Conservation (phyloP, 2,329 filamentous ascomycete genomes). For the Exophiala dermatitidis region DNA sequence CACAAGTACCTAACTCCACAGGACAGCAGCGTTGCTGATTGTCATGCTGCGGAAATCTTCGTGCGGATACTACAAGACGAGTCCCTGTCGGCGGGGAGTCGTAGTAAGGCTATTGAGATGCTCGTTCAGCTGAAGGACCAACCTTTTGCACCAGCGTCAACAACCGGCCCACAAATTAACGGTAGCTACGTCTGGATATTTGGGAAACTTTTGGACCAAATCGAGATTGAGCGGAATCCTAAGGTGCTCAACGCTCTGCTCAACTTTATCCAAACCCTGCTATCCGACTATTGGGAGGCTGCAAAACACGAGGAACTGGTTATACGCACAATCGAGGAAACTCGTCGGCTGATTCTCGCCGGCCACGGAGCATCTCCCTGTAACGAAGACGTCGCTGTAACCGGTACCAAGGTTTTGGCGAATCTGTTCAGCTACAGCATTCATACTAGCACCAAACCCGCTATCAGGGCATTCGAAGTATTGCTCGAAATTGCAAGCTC, state of each 20-base stretch:
- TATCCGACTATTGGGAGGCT: conserved; percentile 13
- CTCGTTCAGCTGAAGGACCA: conserved; percentile 8
- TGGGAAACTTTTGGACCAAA: conserved; percentile 11
- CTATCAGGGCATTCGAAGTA: conserved; percentile 13
- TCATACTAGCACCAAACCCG: conserved; percentile 7
- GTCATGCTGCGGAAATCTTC: conserved; percentile 15
- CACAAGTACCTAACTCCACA: conserved; percentile 8
- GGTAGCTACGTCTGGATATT: conserved; percentile 15
- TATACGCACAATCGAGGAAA: conserved; percentile 9
- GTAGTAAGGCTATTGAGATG: conserved; percentile 14
- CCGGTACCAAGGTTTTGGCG: conserved; percentile 16
- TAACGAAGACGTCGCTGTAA: conserved; percentile 12
- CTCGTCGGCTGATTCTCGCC: conserved; percentile 6
- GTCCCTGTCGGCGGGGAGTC: conserved; percentile 9
- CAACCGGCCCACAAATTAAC: neutral
- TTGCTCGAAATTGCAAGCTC: conserved; percentile 16
- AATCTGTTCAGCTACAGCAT: conserved; percentile 20
- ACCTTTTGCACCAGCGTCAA: neutral
- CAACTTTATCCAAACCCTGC: conserved; percentile 15
- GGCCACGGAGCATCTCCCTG: conserved; percentile 5
- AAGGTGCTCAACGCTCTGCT: conserved; percentile 15
- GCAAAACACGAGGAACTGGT: conserved; percentile 10
- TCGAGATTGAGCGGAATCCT: conserved; percentile 13
- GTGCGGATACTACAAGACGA: conserved; percentile 12
- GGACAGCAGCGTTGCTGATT: conserved; percentile 1